These are phyloP conservation scores for Clitoria ternatea DNA, from an alignment of 306 rosid genomes.

Conservation along the genomic window DNA sequence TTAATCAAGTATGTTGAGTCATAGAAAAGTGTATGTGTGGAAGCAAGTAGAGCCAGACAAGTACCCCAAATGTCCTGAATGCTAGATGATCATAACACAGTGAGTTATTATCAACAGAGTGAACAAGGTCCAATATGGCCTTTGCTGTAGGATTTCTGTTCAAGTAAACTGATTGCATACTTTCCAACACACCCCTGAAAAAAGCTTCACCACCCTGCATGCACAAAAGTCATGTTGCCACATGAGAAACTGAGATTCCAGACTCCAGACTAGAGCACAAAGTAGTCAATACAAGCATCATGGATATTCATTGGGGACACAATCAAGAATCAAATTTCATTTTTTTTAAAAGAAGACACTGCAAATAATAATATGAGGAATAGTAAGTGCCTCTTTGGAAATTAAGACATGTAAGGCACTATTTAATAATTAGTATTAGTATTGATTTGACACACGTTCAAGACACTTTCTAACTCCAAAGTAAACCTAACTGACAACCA, in stretches of 20 bases:
- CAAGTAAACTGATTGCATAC: constrained; percentile 74
- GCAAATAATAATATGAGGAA: not conserved
- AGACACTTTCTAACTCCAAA: no score
- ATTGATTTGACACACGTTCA: no score
- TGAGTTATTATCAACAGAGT: constrained; percentile 43
- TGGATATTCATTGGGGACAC: not conserved
- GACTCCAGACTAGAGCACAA: not conserved
- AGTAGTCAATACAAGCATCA: not conserved
- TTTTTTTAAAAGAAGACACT: not conserved
- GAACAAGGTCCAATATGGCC: constrained; percentile 77
- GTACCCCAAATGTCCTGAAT: constrained; percentile 94
- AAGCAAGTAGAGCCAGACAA: not conserved
- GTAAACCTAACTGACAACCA: no score
- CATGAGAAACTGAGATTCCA: not conserved
- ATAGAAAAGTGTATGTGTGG: not conserved
- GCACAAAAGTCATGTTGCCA: constrained; percentile 5
- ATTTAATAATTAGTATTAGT: no score
- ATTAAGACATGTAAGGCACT: no score
- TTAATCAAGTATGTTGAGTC: not conserved
- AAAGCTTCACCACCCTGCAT: constrained; percentile 71
- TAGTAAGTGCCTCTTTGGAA: no score
- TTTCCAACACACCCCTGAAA: constrained; percentile 66
- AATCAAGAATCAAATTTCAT: constrained; percentile 6
- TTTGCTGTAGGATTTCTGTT: constrained; percentile 88
- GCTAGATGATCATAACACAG: constrained; percentile 90